Evolutionary conservation across 1,284 basidiomycete species (phyloP), one percentile per base, ranked within the genome.

Genomic region (Leccinum insolens): DNA sequence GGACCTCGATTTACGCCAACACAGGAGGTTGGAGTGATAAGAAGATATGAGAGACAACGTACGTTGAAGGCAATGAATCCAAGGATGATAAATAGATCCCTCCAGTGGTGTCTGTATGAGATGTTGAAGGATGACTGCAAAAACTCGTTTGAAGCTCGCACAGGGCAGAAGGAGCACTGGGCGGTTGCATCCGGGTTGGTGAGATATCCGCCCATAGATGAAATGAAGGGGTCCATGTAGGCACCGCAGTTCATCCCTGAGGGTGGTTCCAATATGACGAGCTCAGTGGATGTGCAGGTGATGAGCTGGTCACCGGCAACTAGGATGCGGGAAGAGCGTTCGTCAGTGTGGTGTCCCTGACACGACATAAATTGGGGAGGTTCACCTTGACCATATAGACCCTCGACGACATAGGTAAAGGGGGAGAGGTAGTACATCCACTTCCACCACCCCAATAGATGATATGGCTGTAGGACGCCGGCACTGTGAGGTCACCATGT

Each of bases 361-460:
- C 7, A 52, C 20, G 17, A 17, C 11, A 8, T 28, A n/a, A 12
- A 15, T 25, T 7, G 7, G 7, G 5, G 37, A 22, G 22, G 22
- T 2, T 39, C 34, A 65, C 71, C 64, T 49, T 49, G 46, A 7
- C 65, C 71, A 22, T 61, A 7, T 8, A 72, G 9, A 25, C 71
- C 68, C 1, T 71, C 64, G 9, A 65, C 15, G 8, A 61, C 1
- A 25, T 74, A 72, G 4, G 65, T 74, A 20, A 66, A 41, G 5
- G 70, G 49, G 25, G 62, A 65, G 34, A 67, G 57, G 55, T 63
- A 17, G 76, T 95, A 92, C 89, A 94, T 92, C 90, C 92, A 94
- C 71, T 82, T 81, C 92, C 92, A 94, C 89, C 91, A 94, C 8
- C 88, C 88, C 11, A 94, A 84, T 52, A 82, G 76, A 7, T 80